Evolutionary conservation across 306 rosid species (phyloP), one percentile per base, ranked within the genome.

Genomic region (Acacia confusa): DNA sequence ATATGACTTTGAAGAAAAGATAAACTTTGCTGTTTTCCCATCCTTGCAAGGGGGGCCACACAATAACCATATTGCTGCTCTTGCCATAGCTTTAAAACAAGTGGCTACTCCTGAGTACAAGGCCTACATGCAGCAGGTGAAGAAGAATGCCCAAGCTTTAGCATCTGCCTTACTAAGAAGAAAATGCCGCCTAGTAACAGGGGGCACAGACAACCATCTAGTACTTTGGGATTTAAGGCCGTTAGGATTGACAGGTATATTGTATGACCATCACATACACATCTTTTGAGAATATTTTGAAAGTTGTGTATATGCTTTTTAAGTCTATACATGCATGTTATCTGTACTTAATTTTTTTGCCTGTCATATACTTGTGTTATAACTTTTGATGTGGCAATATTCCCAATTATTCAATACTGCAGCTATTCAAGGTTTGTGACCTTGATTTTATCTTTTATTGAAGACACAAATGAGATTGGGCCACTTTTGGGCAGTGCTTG

Each of bases 21-120:
- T 95, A 76, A 95, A 93, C 82, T 95, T 95, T 78, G 91, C 97
- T 38, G 99, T 95, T 55, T 93, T 93, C 41, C 97, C 99, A 77
- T 94, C 99, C 41, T 30, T 93, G 88, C 99, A 95, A 91, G 99
- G 99, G 43, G 99, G 99, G n/a, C 99, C 99, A 0, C 99, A 95
- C 89, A 95, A 95, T 88, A 95, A 95, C 84, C 97, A 95, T 73
- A 93, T 90, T 76, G 99, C 97, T 74, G 99, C 99, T 4, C 99
- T 95, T 84, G 97, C 97, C 72, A 92, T 95, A 75, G 97, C 99
- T 50, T 88, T 95, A 70, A 95, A 89, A 82, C 97, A 95, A 87
- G 97, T 90, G 80, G 96, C 94, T 65, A 87, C 95, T 73, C 90
- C 94, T 7, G 97, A 88, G 82, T 95, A 86, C 81, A 91, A 90